Conservation (phyloP, 2,329 filamentous ascomycete genomes). For the Emericellopsis atlantica region DNA sequence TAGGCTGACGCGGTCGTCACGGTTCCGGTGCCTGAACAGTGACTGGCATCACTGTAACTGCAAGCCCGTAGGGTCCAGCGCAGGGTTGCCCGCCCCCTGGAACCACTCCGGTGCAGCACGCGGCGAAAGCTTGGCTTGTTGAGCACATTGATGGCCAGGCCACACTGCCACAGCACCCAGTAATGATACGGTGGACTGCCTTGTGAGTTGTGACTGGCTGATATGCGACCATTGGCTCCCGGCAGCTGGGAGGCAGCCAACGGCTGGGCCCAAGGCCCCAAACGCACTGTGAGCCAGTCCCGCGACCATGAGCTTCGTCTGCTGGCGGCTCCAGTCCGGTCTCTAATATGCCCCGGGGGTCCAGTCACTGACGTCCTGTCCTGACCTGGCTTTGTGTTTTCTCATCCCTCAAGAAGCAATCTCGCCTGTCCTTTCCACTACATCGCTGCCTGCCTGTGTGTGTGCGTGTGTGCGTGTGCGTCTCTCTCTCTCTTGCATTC, state of each 20-base stretch:
- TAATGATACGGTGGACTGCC: no score
- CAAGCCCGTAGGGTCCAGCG: no score
- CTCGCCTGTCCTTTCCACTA: neutral
- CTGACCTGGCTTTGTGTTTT: neutral
- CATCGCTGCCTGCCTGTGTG: neutral
- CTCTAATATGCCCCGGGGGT: no score
- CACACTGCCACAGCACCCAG: no score
- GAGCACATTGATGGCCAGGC: no score
- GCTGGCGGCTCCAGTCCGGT: neutral
- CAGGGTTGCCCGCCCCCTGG: no score
- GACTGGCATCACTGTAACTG: no score
- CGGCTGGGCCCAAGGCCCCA: neutral
- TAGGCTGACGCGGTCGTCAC: no score
- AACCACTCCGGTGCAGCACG: no score
- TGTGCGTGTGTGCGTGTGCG: neutral
- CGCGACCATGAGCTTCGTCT: neutral
- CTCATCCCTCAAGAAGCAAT: neutral
- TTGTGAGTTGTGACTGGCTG: neutral
- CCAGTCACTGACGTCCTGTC: no score
- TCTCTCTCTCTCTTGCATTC: no score
- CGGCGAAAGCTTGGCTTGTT: neutral
- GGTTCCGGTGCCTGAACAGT: no score
- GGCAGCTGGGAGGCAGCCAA: constrained; percentile 2
- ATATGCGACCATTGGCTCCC: neutral
- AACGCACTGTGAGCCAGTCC: neutral